phyloP scores from a whole-genome alignment of 2,329 filamentous ascomycete species.

The Volutella citrinella region DNA sequence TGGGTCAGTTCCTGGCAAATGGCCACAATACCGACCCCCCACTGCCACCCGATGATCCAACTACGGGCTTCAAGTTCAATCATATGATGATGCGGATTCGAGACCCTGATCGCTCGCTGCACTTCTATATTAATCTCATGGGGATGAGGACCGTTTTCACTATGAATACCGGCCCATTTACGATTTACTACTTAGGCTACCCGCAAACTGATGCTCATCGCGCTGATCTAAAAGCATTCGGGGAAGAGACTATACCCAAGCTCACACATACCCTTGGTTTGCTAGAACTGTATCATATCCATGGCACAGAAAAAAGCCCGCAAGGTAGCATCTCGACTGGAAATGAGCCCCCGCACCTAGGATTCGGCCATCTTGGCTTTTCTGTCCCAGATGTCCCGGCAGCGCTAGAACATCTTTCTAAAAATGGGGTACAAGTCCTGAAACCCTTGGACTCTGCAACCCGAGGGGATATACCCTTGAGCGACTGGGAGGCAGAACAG shows the following conservation, averaged over 20 bases:
- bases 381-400: neutral
- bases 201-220: neutral
- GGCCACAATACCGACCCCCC: too few species aligned
- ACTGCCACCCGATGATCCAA: too few species aligned
- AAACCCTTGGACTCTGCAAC: neutral
- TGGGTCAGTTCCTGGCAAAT: too few species aligned
- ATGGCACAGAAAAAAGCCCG: neutral
- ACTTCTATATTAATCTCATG: constrained; percentile 2
- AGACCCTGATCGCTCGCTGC: neutral
- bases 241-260: too few species aligned
- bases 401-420: neutral
- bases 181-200: constrained; percentile 1
- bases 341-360: neutral
- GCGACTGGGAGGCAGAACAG: too few species aligned
- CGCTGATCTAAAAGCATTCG: too few species aligned
- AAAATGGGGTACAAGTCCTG: neutral
- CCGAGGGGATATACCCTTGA: neutral
- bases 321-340: neutral
- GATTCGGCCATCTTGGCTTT: constrained; percentile 1
- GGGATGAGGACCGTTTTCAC: neutral
- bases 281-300: too few species aligned
- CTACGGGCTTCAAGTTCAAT: neutral
- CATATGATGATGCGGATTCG: constrained; percentile 1
- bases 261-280: too few species aligned
- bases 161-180: neutral